Base-by-base conservation (phyloP, 805 yeast species). In the Kodamaea laetipori region DNA sequence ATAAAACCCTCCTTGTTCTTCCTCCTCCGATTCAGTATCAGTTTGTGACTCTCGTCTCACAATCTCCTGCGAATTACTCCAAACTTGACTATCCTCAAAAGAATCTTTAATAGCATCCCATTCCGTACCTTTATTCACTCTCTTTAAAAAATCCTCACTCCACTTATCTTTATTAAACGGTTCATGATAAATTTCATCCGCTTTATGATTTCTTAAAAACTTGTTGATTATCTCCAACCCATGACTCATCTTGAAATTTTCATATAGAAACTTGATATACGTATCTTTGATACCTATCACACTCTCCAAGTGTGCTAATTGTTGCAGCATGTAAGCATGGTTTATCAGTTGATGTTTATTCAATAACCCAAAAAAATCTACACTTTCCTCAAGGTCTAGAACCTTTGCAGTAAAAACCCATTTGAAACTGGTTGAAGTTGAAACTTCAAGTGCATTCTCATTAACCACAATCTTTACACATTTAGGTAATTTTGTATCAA, bases 171-270 rank as follows among this genome's bases (percentile, higher is more conserved):
- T 37, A 27, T 31, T 23, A 18, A 47, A 49, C 26, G 45, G 41
- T 1, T 37, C 45, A 5, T 37, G 33, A 17, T 17, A 23, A 6
- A 25, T 18, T 4, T 45, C 45, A 4, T 40, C 33, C 24, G 16
- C 28, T 13, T 30, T 30, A 40, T 60, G 48, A 42, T 55, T 62
- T 32, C 47, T 48, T 37, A 45, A 43, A 48, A 61, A 70, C 41
- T 58, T 62, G 23, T 49, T 51, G 25, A 70, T 55, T 24, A 66
- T 51, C 32, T 67, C 72, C 4, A 55, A 49, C 2, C 73, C 73
- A 43, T 66, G 65, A 30, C 63, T 52, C 3, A 60, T 55, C 42
- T 55, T 61, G 47, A 64, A 66, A 48, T 68, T 70, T 35, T 64
- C 69, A 19, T 56, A 49, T 30, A 69, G 51, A 32, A 63, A 70